A percentile compares a stretch with the other conserved stretches of the same genome.
Evolutionary conservation across 768 basidiomycete species (phyloP).

Genomic region (Panaeolus cyanescens): DNA sequence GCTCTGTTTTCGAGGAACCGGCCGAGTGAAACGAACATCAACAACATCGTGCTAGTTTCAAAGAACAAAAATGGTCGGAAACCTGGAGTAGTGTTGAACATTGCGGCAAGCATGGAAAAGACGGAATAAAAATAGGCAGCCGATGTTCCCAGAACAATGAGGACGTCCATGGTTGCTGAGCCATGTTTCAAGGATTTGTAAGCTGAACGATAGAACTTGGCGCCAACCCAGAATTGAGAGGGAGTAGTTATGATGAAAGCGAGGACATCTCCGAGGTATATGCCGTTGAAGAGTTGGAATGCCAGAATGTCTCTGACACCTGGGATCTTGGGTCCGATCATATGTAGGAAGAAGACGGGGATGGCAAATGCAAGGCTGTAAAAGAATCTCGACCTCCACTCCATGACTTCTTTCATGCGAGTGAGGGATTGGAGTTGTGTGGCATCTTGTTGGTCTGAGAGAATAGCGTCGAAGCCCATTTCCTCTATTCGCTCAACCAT

Average conservation of each 20-base stretch:
- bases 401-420: conserved; percentile 87
- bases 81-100: conserved; percentile 61
- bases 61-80: conserved; percentile 91
- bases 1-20: conserved; percentile 96
- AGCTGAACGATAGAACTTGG: conserved; percentile 85
- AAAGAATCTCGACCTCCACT: conserved; percentile 82
- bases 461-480: conserved; percentile 88
- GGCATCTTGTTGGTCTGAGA: conserved; percentile 76
- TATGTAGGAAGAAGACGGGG: conserved; percentile 92
- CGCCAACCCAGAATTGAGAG: conserved; percentile 90
- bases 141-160: conserved; percentile 93
- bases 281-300: conserved; percentile 55
- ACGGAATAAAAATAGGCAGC: conserved; percentile 93
- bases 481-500: conserved; percentile 87
- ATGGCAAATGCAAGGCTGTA: conserved; percentile 79
- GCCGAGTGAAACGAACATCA: conserved; percentile 95
- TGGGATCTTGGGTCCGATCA: conserved; percentile 76
- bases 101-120: conserved; percentile 63
- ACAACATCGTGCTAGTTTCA: conserved; percentile 98
- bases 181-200: conserved; percentile 90
- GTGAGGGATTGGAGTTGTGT: conserved; percentile 87
- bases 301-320: conserved; percentile 56
- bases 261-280: conserved; percentile 84
- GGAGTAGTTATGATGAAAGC: conserved; percentile 81
- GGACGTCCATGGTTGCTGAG: conserved; percentile 96